A percentile compares a stretch with the other conserved stretches of the same genome.
phyloP scores from a whole-genome alignment of 2,329 filamentous ascomycete species.

The Sphaerostilbella broomeana region DNA sequence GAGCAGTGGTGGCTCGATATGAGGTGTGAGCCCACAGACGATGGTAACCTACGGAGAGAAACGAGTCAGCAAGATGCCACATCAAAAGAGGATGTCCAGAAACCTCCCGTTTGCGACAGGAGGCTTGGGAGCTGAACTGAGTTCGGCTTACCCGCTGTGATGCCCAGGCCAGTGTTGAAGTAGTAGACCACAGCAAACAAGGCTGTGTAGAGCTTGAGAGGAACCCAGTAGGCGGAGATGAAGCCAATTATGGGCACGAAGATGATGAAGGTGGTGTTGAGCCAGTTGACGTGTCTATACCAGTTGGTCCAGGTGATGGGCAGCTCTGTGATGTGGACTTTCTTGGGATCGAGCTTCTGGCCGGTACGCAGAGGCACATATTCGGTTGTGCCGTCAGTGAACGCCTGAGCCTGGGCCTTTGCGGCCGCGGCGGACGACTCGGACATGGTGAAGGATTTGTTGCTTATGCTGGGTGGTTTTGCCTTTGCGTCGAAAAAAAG shows the following conservation, averaged over 20 bases:
- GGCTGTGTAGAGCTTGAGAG: conserved; percentile 63
- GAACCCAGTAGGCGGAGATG: conserved; percentile 71
- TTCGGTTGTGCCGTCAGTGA: conserved; percentile 49
- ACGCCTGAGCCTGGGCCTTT: conserved; percentile 34
- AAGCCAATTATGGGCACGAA: conserved; percentile 68
- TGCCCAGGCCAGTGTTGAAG: conserved; percentile 75
- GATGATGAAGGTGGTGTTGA: conserved; percentile 77
- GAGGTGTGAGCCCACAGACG: conserved; percentile 82
- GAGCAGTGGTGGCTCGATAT: conserved; percentile 68
- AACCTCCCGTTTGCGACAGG: no score
- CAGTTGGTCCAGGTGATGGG: conserved; percentile 77
- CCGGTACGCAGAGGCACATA: conserved; percentile 43
- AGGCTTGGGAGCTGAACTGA: no score
- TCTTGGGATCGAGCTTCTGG: conserved; percentile 49
- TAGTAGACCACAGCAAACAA: conserved; percentile 73
- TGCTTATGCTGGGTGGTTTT: background rate
- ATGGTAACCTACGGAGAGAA: conserved; percentile 35
- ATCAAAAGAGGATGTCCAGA: background rate
- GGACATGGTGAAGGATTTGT: conserved; percentile 23
- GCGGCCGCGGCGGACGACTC: conserved; percentile 33
- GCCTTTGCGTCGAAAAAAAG: background rate
- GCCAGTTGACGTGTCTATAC: conserved; percentile 91
- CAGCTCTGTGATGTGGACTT: conserved; percentile 78
- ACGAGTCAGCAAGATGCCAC: background rate
- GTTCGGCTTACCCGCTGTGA: conserved; percentile 67